Base-by-base conservation (phyloP, 805 yeast species). In the Candida silvicultrix region DNA sequence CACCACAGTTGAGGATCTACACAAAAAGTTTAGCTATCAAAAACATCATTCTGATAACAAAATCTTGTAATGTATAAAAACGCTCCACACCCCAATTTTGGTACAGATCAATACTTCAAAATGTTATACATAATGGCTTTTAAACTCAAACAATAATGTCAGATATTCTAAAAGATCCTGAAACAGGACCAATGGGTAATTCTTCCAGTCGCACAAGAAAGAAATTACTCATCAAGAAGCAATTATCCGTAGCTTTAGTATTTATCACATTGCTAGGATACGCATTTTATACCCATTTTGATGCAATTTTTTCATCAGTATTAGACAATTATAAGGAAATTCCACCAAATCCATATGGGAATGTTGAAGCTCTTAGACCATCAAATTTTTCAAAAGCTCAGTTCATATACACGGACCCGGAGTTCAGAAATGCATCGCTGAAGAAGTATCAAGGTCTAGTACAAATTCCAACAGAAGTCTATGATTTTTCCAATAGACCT, bases 401-500 rank as follows among this genome's bases (percentile, higher is more conserved):
- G 11, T 44, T 49, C 38, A 61, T 64, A 35, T 43, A 66, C 23
- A 45, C 55, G 23, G 74, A 68, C 47, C 65, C 66, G 14, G 42
- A 45, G 1, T 77, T 65, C 53, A 65, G 69, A 45, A 57, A 66
- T 36, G 50, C 51, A 19, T 71, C 84, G 0, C 73, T 74, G 18
- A 57, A 55, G 11, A 75, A 70, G 51, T 67, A 81, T 46, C 63
- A 77, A 9, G 80, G 76, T 5, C 86, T 92, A 1, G 74, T 86
- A 20, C 72, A 73, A 56, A 71, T 85, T 47, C 81, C 82, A 38
- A 85, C 95, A 1, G 81, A 77, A 49, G 71, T 80, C 15, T 72
- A 63, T 49, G 95, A 88, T 58, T 73, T 71, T 20, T 66, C 62
- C 44, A 66, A 66, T 10, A 45, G 53, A 15, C 69, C 71, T 5